phyloP scores from a whole-genome alignment of 768 basidiomycete genomes.

The Tylopilus plumbeoviolaceoides region DNA sequence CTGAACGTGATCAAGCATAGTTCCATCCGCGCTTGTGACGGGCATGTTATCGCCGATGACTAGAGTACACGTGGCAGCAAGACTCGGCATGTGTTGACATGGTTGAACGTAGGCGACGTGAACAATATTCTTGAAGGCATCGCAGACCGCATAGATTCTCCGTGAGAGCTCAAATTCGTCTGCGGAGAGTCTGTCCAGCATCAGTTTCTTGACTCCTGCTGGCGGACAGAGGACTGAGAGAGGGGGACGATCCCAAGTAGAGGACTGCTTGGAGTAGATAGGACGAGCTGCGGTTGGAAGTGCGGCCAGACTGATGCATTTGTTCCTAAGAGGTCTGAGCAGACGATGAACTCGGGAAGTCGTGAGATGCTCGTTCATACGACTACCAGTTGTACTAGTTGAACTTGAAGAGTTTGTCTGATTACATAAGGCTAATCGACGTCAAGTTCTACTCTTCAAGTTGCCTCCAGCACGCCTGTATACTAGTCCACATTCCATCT shows the following conservation, averaged over 20 bases:
- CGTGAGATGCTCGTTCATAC: constrained; percentile 30
- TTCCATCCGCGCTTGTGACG: constrained; percentile 9
- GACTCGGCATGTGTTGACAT: constrained; percentile 28
- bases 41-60: constrained; percentile 47
- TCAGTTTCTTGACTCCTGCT: constrained; percentile 31
- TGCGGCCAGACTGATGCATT: constrained; percentile 38
- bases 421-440: too few species aligned
- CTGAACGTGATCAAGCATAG: constrained; percentile 18
- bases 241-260: constrained; percentile 28
- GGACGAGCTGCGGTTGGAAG: constrained; percentile 14
- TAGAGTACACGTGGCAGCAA: constrained; percentile 45
- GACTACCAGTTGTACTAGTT: background rate
- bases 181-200: constrained; percentile 31
- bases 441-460: too few species aligned
- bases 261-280: constrained; percentile 16
- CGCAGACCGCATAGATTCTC: constrained; percentile 50
- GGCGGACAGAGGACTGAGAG: constrained; percentile 39
- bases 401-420: too few species aligned
- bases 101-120: constrained; percentile 31
- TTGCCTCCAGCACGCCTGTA: too few species aligned
- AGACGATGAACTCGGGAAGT: constrained; percentile 42
- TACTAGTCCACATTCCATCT: too few species aligned
- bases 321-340: constrained; percentile 45
- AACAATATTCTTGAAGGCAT: constrained; percentile 50
- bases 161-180: constrained; percentile 42